Percentiles rank a stretch among this genome's conserved stretches.
Evolutionary conservation across 1,284 basidiomycete genomes (phyloP).

Genomic region (Pseudozyma pruni): DNA sequence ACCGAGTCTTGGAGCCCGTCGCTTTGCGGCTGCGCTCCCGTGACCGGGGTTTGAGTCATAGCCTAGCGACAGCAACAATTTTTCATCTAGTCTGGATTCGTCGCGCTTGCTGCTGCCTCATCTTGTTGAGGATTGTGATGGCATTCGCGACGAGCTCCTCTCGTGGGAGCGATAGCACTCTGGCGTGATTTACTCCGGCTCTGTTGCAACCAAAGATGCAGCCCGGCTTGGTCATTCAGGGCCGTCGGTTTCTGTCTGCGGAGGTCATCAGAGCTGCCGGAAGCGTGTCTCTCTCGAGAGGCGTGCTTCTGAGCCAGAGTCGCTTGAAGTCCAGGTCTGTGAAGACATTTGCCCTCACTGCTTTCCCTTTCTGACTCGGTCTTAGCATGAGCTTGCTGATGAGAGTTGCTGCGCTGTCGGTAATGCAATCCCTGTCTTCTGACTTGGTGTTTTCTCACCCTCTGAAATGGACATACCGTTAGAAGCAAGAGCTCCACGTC

Average conservation of each 20-base stretch:
- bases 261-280: constrained; percentile 30
- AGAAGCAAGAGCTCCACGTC: constrained; percentile 11
- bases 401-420: background rate
- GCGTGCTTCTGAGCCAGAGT: constrained; percentile 9
- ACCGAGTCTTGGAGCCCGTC: constrained; percentile 48
- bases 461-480: too few relatives aligned
- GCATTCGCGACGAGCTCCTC: constrained; percentile 22
- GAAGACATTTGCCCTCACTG: constrained; percentile 27
- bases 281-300: background rate
- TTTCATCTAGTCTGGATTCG: constrained; percentile 42
- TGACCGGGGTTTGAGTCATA: constrained; percentile 60
- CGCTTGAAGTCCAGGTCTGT: constrained; percentile 35
- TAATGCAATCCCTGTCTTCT: background rate
- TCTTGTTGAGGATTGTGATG: constrained; percentile 9
- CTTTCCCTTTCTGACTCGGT: background rate
- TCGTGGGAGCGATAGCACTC: constrained; percentile 22
- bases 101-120: constrained; percentile 5
- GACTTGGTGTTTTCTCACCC: too few relatives aligned
- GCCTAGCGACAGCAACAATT: constrained; percentile 46
- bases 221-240: constrained; percentile 17
- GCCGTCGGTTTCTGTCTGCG: constrained; percentile 26
- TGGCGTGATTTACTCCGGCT: constrained; percentile 23
- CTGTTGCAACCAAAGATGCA: constrained; percentile 40
- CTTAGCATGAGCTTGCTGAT: background rate
- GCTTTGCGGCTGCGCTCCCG: constrained; percentile 23